These are phyloP conservation scores for Rhodotorula sp. DNA, from an alignment of 1,284 basidiomycete species.

Conservation along the genomic window DNA sequence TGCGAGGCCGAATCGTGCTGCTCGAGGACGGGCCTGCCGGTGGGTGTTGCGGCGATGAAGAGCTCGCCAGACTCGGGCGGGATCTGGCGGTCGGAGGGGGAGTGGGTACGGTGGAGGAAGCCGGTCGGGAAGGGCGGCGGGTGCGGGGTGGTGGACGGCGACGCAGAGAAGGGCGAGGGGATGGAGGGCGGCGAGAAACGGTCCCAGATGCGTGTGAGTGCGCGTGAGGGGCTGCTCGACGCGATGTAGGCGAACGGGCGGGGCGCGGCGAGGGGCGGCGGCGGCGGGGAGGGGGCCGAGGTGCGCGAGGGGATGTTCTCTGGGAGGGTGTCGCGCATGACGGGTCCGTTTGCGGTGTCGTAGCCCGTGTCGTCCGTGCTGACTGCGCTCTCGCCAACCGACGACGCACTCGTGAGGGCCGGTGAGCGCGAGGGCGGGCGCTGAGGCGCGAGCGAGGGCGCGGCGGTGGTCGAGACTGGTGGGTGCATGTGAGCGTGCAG, in stretches of 20 bases:
- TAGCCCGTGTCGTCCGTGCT: too few species aligned
- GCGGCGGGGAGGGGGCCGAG: neutral
- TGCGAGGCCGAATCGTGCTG: conserved; percentile 27
- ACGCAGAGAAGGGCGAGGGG: conserved; percentile 3
- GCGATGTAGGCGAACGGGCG: neutral
- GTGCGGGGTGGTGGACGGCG: neutral
- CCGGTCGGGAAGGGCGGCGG: neutral
- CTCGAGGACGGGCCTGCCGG: conserved; percentile 5
- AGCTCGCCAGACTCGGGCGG: neutral
- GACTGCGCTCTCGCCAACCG: too few species aligned
- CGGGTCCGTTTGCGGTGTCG: too few species aligned
- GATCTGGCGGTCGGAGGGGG: too few species aligned
- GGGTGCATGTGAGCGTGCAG: too few species aligned
- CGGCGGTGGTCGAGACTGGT: too few species aligned
- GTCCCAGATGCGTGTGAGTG: conserved; percentile 11
- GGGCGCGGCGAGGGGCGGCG: neutral
- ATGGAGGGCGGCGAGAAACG: conserved; percentile 4
- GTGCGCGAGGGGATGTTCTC: neutral
- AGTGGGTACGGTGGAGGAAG: neutral
- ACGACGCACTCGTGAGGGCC: too few species aligned
- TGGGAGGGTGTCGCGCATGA: too few species aligned
- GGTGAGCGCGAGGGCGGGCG: too few species aligned
- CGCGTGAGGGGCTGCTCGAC: conserved; percentile 1
- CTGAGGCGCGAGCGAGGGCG: too few species aligned
- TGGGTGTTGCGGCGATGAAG: neutral